Conservation (phyloP, 2,329 filamentous ascomycete species). For the Ophiostoma triangulosporum region DNA sequence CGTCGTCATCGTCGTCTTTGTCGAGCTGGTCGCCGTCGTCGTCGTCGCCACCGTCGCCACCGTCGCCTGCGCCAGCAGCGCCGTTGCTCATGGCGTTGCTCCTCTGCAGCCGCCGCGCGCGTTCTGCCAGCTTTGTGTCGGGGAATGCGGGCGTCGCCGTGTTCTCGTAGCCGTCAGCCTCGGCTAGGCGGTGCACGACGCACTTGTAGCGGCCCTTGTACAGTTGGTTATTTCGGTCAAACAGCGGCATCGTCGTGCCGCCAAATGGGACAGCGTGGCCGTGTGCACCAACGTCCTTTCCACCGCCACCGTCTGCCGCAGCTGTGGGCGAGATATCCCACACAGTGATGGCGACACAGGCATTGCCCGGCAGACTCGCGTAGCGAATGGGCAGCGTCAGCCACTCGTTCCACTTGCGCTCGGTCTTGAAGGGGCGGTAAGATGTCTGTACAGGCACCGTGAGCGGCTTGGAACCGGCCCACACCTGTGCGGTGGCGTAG, state of each 20-base stretch:
- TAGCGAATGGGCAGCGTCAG: constrained; percentile 76
- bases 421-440: constrained; percentile 77
- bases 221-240: constrained; percentile 81
- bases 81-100: constrained; percentile 23
- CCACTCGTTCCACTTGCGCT: constrained; percentile 87
- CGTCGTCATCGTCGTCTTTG: constrained; percentile 24
- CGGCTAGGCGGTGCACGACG: constrained; percentile 64
- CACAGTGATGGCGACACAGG: constrained; percentile 79
- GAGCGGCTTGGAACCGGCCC: constrained; percentile 89
- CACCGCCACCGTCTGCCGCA: constrained; percentile 37
- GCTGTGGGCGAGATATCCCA: constrained; percentile 82
- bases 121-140: constrained; percentile 34
- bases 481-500: constrained; percentile 84
- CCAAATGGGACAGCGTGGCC: constrained; percentile 83
- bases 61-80: constrained; percentile 24
- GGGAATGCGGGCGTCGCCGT: constrained; percentile 64
- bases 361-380: constrained; percentile 64
- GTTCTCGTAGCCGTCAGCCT: constrained; percentile 72
- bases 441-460: constrained; percentile 85
- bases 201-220: constrained; percentile 91
- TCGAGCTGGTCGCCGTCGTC: constrained; percentile 23
- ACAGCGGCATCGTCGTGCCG: constrained; percentile 83
- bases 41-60: constrained; percentile 30
- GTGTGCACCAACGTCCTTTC: constrained; percentile 35
- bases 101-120: constrained; percentile 26